phyloP scores from a whole-genome alignment of 2,329 filamentous ascomycete genomes.

The Hypomyces perniciosus region DNA sequence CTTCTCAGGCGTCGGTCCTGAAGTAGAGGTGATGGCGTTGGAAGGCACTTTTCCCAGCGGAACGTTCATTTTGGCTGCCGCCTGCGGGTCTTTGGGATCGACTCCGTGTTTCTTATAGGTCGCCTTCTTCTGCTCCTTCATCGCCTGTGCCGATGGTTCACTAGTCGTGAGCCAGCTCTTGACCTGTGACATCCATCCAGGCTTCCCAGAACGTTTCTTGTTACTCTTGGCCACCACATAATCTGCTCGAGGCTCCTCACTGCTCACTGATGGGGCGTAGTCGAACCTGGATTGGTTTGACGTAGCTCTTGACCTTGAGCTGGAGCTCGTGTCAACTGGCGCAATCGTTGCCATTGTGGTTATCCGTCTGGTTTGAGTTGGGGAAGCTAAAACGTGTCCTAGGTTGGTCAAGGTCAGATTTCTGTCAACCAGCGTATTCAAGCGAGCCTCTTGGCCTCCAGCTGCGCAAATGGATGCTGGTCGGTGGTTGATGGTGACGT shows the following conservation, averaged over 20 bases:
- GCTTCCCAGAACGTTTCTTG: slow-evolving; percentile 24
- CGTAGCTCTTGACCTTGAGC: slow-evolving; percentile 8
- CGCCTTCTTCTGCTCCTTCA: slow-evolving; percentile 40
- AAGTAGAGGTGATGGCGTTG: slow-evolving; percentile 40
- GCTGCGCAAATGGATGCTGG: slow-evolving; percentile 1
- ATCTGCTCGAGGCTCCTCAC: slow-evolving; percentile 16
- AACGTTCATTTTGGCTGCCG: slow-evolving; percentile 40
- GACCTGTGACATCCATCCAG: slow-evolving; percentile 36
- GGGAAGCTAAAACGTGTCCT: neutral
- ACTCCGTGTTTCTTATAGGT: slow-evolving; percentile 40
- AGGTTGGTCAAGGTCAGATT: neutral
- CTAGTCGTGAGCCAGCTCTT: slow-evolving; percentile 44
- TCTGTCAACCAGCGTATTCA: slow-evolving; percentile 3
- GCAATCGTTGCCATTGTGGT: slow-evolving; percentile 2
- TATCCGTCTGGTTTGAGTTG: neutral
- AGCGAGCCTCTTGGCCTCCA: neutral
- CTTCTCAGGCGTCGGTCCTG: slow-evolving; percentile 42
- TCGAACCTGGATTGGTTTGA: slow-evolving; percentile 18
- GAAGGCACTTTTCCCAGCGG: slow-evolving; percentile 40
- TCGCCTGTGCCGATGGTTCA: slow-evolving; percentile 45
- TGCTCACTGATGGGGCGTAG: slow-evolving; percentile 19
- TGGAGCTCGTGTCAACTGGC: neutral
- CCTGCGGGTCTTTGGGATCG: slow-evolving; percentile 36
- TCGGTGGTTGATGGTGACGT: slow-evolving; percentile 1
- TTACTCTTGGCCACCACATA: slow-evolving; percentile 4